Conservation (phyloP, 2,329 filamentous ascomycete genomes). For the Pseudogymnoascus sp. region DNA sequence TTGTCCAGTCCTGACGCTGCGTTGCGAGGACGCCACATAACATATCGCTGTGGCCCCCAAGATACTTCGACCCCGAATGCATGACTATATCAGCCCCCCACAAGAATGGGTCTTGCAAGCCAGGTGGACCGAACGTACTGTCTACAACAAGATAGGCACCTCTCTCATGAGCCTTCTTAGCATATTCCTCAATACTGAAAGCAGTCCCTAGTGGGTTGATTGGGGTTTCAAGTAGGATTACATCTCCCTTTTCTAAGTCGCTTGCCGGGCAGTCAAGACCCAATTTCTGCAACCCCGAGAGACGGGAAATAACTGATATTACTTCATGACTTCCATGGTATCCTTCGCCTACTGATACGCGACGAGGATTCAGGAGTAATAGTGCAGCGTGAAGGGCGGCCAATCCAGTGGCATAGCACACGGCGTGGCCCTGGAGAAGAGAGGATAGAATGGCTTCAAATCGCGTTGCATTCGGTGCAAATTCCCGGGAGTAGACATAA, state of each 20-base stretch:
- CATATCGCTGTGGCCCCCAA: constrained; percentile 92
- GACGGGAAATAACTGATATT: constrained; percentile 63
- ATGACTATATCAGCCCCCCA: constrained; percentile 80
- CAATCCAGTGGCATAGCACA: constrained; percentile 81
- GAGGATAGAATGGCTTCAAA: constrained; percentile 76
- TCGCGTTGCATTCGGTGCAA: constrained; percentile 73
- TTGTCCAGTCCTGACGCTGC: constrained; percentile 53
- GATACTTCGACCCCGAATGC: constrained; percentile 93
- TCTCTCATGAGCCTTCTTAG: constrained; percentile 60
- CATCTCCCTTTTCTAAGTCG: constrained; percentile 67
- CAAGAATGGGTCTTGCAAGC: constrained; percentile 75
- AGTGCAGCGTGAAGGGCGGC: constrained; percentile 83
- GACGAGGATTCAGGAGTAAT: constrained; percentile 74
- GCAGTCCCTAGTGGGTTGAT: constrained; percentile 86
- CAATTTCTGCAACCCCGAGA: constrained; percentile 68
- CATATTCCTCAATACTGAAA: constrained; percentile 64
- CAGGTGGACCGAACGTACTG: constrained; percentile 86
- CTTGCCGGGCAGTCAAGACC: constrained; percentile 61
- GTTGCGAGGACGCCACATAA: constrained; percentile 78
- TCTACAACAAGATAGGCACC: constrained; percentile 83
- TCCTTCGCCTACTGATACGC: constrained; percentile 73
- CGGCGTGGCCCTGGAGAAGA: constrained; percentile 60
- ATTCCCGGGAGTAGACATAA: constrained; percentile 78
- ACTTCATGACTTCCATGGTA: constrained; percentile 95
- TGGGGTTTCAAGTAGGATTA: constrained; percentile 89